Base-by-base conservation (phyloP, 2,329 filamentous ascomycete genomes). In the Neonectria magnoliae region DNA sequence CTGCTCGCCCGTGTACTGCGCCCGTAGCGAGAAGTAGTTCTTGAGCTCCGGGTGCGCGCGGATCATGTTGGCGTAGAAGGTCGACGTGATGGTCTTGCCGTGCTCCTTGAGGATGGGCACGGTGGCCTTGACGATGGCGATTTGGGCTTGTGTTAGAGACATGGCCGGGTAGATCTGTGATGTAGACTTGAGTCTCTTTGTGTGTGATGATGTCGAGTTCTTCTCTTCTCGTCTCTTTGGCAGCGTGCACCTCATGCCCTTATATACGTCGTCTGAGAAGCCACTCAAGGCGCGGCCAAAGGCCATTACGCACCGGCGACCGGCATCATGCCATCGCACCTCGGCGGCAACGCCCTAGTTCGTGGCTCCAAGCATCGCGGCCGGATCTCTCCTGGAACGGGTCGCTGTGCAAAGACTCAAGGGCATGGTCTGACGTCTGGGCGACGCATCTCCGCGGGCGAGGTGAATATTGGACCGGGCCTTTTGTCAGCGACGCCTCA, bases 51-150 rank as follows among this genome's bases (percentile, higher is more conserved):
- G 91, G 68, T 92, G 82, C 3, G 87, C 87, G 16, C 67, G 68
- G 29, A 94, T 83, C 80, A 94, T 84, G 79, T 88, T 90, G 48
- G 82, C 80, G 82, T 95, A 94, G 81, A 95, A 94, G 67, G 85
- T 80, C 1, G 82, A 84, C n/a, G 91, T 93, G 78, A 94, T 93
- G 50, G 84, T 81, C 18, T 82, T 81, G 78, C 92, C 92, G 76
- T 94, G 87, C 66, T 88, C 82, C 68, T 88, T 85, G 8, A 94
- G 84, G 18, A 93, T 85, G 2, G 92, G 92, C 42, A 89, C 91
- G 2, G 92, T 95, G 41, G 92, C 84, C 79, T 93, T 94, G 82
- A 96, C 90, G 70, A 91, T 89, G 65, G 85, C 80, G 68, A 90
- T 84, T 81, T 95, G 92, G 41, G 85, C 81, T 27, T 85, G 80